A percentile compares a stretch with the other conserved stretches of the same genome.
Evolutionary conservation across 2,329 filamentous ascomycete species (phyloP).

Genomic region (Penicillium sp.): DNA sequence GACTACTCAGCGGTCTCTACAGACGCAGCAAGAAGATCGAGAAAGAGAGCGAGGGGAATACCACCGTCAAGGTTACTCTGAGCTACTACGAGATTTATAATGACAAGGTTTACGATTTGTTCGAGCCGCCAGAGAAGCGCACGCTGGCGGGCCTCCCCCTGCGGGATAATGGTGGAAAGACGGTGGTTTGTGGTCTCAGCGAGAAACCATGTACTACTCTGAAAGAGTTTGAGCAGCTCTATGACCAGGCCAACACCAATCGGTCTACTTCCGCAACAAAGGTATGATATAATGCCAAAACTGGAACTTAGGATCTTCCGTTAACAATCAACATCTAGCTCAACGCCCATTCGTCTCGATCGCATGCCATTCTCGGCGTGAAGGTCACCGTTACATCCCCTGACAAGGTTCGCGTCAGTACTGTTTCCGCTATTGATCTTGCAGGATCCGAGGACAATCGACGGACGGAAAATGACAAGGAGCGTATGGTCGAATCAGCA

Average conservation of each 20-base stretch:
- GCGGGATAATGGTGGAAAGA: constrained; percentile 81
- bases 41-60: constrained; percentile 70
- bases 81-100: constrained; percentile 98
- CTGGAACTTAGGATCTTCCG: constrained; percentile 11
- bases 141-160: constrained; percentile 75
- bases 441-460: constrained; percentile 95
- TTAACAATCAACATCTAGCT: constrained; percentile 48
- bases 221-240: constrained; percentile 84
- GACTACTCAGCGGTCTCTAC: constrained; percentile 80
- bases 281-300: constrained; percentile 32
- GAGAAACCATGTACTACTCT: constrained; percentile 77
- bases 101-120: constrained; percentile 88
- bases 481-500: constrained; percentile 87
- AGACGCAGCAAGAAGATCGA: constrained; percentile 77
- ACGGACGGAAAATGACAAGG: constrained; percentile 87
- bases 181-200: constrained; percentile 77
- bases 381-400: constrained; percentile 75
- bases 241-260: constrained; percentile 89
- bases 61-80: constrained; percentile 68
- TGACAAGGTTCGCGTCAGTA: constrained; percentile 68
- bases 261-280: constrained; percentile 86
- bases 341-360: constrained; percentile 84
- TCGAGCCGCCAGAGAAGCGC: constrained; percentile 83
- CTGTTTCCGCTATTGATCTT: constrained; percentile 87
- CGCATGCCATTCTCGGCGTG: constrained; percentile 85